A percentile compares a stretch with the other conserved stretches of the same genome.
Conservation (phyloP, 2,329 filamentous ascomycete genomes). For the Byssothecium circinans region DNA sequence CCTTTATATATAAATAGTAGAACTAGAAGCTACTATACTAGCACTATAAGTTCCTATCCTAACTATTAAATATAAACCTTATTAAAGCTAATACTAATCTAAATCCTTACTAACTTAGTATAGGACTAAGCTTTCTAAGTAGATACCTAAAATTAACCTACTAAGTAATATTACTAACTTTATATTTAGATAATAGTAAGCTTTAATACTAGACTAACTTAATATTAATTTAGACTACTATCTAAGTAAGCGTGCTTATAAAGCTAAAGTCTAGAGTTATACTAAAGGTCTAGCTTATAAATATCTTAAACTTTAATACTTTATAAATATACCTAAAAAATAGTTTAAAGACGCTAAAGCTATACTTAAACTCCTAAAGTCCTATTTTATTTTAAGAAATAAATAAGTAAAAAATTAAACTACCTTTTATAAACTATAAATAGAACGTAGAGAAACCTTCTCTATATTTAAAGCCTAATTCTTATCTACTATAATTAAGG, state of each 20-base stretch:
- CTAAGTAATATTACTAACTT: not conserved
- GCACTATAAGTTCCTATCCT: too few species aligned
- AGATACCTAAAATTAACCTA: not conserved
- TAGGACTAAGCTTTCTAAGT: not conserved
- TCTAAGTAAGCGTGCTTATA: not conserved
- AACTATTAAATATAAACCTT: not conserved
- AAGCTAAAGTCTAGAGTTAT: not conserved
- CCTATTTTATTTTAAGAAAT: not conserved
- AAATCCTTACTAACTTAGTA: not conserved
- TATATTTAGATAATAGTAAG: too few species aligned
- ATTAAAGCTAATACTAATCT: not conserved
- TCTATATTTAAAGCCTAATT: not conserved
- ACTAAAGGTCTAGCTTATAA: not conserved
- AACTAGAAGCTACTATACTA: too few species aligned
- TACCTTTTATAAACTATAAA: not conserved
- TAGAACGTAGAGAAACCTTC: not conserved
- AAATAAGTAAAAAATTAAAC: not conserved
- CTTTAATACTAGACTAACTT: too few species aligned
- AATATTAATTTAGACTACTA: not conserved
- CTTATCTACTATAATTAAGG: not conserved
- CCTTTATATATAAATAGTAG: too few species aligned
- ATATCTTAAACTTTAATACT: not conserved
- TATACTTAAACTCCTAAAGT: not conserved
- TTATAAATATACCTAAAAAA: not conserved
- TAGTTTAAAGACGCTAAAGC: not conserved